phyloP scores from a whole-genome alignment of 2,329 filamentous ascomycete genomes.

The Cladophialophora immunda region DNA sequence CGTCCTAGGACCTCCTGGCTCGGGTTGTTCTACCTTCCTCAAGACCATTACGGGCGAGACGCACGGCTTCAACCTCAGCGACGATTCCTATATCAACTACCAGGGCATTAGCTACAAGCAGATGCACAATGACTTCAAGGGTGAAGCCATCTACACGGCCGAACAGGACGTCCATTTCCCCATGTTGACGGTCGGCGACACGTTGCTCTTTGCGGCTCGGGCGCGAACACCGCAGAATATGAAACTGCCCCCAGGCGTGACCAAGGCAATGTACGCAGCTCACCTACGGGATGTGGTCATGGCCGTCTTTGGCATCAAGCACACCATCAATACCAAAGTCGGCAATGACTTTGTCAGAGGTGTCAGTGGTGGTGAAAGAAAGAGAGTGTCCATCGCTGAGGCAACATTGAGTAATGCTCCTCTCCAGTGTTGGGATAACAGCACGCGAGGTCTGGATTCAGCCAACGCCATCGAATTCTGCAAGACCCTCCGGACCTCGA shows the following conservation, averaged over 20 bases:
- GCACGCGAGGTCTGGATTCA: slow-evolving; percentile 60
- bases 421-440: slow-evolving; percentile 55
- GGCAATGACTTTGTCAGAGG: slow-evolving; percentile 67
- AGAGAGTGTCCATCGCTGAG: slow-evolving; percentile 69
- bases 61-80: slow-evolving; percentile 77
- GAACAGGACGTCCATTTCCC: slow-evolving; percentile 86
- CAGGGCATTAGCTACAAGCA: slow-evolving; percentile 68
- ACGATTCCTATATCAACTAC: slow-evolving; percentile 80
- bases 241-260: slow-evolving; percentile 52
- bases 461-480: slow-evolving; percentile 66
- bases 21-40: slow-evolving; percentile 78
- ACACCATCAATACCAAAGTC: slow-evolving; percentile 62
- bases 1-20: slow-evolving; percentile 52
- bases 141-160: slow-evolving; percentile 86
- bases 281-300: slow-evolving; percentile 57
- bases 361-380: slow-evolving; percentile 69
- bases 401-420: slow-evolving; percentile 53
- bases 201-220: slow-evolving; percentile 64
- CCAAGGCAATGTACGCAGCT: slow-evolving; percentile 51
- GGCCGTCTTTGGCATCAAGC: slow-evolving; percentile 57
- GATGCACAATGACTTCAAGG: slow-evolving; percentile 71
- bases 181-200: slow-evolving; percentile 71
- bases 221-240: slow-evolving; percentile 57
- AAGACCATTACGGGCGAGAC: slow-evolving; percentile 86
- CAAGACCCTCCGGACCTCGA: slow-evolving; percentile 58